phyloP scores from a whole-genome alignment of 2,329 filamentous ascomycete species.

The Clonostachys chloroleuca region DNA sequence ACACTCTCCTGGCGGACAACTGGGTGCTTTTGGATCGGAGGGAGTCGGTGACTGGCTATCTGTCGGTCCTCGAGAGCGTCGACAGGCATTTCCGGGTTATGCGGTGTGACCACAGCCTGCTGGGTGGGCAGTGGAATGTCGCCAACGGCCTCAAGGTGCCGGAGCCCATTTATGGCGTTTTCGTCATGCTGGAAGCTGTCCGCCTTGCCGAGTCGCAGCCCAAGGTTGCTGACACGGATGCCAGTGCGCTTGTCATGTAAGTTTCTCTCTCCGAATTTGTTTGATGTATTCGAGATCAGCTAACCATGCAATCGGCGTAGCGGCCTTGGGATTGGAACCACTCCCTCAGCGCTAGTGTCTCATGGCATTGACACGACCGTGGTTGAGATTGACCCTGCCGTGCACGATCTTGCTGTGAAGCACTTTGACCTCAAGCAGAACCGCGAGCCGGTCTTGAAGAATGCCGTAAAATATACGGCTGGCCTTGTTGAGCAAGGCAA shows the following conservation, averaged over 20 bases:
- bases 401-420: constrained; percentile 75
- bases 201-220: constrained; percentile 60
- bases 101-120: constrained; percentile 88
- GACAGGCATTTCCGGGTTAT: constrained; percentile 72
- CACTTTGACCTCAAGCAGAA: constrained; percentile 79
- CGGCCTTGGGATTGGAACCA: constrained; percentile 89
- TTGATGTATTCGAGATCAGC: background rate
- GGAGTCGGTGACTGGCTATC: constrained; percentile 87
- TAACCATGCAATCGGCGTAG: constrained; percentile 32
- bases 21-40: constrained; percentile 76
- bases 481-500: constrained; percentile 32
- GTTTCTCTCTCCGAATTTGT: constrained; percentile 13
- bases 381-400: constrained; percentile 88
- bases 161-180: constrained; percentile 94
- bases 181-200: constrained; percentile 90
- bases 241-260: constrained; percentile 82
- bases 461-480: constrained; percentile 70
- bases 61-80: constrained; percentile 80
- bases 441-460: constrained; percentile 74
- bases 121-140: constrained; percentile 85
- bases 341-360: constrained; percentile 77
- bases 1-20: constrained; percentile 56
- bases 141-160: constrained; percentile 50
- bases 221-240: constrained; percentile 56
- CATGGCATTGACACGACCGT: constrained; percentile 92